Evolutionary conservation across 2,329 filamentous ascomycete species (phyloP).

Genomic region (Aureobasidium musti): DNA sequence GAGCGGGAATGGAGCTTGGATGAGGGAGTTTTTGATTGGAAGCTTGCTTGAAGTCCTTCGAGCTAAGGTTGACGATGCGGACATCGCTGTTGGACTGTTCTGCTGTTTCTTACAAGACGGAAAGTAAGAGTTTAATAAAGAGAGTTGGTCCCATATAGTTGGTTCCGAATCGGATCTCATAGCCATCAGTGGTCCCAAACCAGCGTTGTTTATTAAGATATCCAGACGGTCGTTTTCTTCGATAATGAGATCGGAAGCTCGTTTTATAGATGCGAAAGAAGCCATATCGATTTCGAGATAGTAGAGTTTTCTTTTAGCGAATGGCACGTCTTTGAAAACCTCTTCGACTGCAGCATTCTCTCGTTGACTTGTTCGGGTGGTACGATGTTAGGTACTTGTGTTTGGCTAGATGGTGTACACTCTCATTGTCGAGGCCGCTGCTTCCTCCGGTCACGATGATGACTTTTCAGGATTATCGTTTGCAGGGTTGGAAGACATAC

Average conservation of each 20-base stretch:
- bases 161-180: slow-evolving; percentile 42
- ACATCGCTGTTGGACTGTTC: slow-evolving; percentile 33
- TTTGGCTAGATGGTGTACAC: slow-evolving; percentile 51
- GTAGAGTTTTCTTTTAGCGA: slow-evolving; percentile 41
- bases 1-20: too few species aligned
- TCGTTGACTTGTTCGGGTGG: slow-evolving; percentile 50
- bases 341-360: slow-evolving; percentile 50
- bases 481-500: slow-evolving; percentile 36
- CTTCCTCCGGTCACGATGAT: slow-evolving; percentile 38
- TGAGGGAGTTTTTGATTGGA: slow-evolving; percentile 6
- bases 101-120: slow-evolving; percentile 36
- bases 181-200: slow-evolving; percentile 40
- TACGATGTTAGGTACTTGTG: too few species aligned
- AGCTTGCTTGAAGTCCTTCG: slow-evolving; percentile 35
- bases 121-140: slow-evolving; percentile 39
- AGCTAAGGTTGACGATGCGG: slow-evolving; percentile 39
- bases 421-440: slow-evolving; percentile 40
- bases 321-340: slow-evolving; percentile 39
- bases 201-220: slow-evolving; percentile 40
- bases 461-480: slow-evolving; percentile 41
- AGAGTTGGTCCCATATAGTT: slow-evolving; percentile 43
- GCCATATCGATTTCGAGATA: slow-evolving; percentile 54
- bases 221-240: slow-evolving; percentile 37
- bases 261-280: slow-evolving; percentile 53
- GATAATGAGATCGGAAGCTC: slow-evolving; percentile 47